phyloP scores from a whole-genome alignment of 768 basidiomycete species.

The Trametes coccinea region DNA sequence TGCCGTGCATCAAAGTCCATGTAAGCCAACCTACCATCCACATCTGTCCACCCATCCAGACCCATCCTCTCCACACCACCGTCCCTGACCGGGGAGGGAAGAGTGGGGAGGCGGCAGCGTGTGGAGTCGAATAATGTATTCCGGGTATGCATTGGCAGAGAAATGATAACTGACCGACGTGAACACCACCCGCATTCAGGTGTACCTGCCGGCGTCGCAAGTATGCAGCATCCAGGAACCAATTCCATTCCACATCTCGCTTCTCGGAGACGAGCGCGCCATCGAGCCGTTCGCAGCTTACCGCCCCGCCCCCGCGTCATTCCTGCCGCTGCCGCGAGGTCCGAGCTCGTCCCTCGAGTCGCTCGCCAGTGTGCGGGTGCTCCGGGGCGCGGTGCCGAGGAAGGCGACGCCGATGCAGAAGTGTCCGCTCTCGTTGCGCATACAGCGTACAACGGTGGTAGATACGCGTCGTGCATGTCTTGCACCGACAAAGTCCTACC shows the following conservation, averaged over 20 bases:
- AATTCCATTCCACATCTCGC: constrained; percentile 30
- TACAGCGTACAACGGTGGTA: constrained; percentile 18
- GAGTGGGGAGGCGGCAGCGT: neutral
- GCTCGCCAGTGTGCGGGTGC: constrained; percentile 4
- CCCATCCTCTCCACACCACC: neutral
- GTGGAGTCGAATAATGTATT: neutral
- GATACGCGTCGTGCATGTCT: constrained; percentile 8
- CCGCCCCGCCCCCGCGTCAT: constrained; percentile 26
- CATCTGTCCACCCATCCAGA: too few species aligned
- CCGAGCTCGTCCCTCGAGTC: constrained; percentile 11
- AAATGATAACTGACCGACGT: neutral
- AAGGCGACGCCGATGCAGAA: neutral
- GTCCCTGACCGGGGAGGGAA: neutral
- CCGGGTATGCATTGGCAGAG: neutral
- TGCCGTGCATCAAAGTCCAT: constrained; percentile 21
- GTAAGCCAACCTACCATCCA: constrained; percentile 9
- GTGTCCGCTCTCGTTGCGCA: constrained; percentile 12
- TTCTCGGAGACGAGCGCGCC: constrained; percentile 26
- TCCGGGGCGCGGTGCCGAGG: neutral
- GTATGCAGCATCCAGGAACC: constrained; percentile 29
- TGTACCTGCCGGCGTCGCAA: constrained; percentile 29
- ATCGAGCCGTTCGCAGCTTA: constrained; percentile 25
- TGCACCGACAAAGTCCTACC: neutral
- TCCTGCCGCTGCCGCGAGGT: constrained; percentile 21
- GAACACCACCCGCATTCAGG: constrained; percentile 8